These are phyloP conservation scores for Discostella stelligeroides DNA, from an alignment of 108 stramenopile genomes.

Conservation along the genomic window DNA sequence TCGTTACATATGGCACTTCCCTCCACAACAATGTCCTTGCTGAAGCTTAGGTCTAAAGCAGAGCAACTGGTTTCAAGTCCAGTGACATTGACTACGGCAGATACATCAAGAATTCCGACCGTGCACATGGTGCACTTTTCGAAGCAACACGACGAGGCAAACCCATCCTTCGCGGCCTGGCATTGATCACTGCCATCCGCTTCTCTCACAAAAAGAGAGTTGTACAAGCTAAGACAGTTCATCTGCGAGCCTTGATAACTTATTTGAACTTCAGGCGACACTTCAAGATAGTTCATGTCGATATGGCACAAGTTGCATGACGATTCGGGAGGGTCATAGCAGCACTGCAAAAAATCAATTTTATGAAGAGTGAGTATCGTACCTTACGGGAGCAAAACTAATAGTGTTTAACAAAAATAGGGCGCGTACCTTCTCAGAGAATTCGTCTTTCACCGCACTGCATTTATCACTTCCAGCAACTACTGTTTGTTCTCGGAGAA, in stretches of 20 bases:
- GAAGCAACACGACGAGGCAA: conserved; percentile 40
- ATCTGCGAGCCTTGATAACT: conserved; percentile 28
- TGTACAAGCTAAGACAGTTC: conserved; percentile 40
- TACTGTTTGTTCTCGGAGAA: conserved; percentile 30
- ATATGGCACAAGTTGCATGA: conserved; percentile 50
- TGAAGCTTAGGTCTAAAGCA: conserved; percentile 40
- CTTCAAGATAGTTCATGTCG: conserved; percentile 40
- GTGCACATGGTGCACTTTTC: conserved; percentile 46
- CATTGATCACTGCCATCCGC: conserved; percentile 43
- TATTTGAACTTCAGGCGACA: conserved; percentile 23
- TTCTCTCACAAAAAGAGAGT: conserved; percentile 47
- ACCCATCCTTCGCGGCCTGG: conserved; percentile 33
- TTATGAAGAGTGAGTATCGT: neutral
- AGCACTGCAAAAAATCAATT: conserved; percentile 15
- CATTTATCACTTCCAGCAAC: conserved; percentile 45
- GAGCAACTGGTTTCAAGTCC: conserved; percentile 32
- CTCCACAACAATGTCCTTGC: conserved; percentile 28
- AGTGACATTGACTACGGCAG: conserved; percentile 32
- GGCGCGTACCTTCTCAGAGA: conserved; percentile 21
- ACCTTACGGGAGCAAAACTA: neutral
- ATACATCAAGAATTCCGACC: conserved; percentile 39
- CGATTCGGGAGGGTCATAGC: conserved; percentile 37
- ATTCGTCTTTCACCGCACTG: conserved; percentile 40
- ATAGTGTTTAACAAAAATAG: neutral
- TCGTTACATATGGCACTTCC: conserved; percentile 32